These are phyloP conservation scores for Xylogone sp. DNA, from an alignment of 2,329 filamentous ascomycete species.

Conservation along the genomic window DNA sequence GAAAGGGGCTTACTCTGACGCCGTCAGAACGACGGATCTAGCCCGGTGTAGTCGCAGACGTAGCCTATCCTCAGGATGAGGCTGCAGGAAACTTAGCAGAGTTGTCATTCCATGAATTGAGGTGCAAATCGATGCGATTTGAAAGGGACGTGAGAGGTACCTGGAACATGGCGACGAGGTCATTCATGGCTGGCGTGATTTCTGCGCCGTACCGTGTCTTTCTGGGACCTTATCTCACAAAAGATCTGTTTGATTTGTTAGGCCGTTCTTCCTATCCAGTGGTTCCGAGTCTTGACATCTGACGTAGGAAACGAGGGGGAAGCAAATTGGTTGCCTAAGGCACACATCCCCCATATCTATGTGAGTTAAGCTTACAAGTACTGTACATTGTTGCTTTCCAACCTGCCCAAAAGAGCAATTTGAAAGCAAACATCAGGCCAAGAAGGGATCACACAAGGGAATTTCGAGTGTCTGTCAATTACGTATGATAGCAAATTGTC, in stretches of 20 bases:
- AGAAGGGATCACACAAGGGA: no score
- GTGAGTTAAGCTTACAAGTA: no score
- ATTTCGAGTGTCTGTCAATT: no score
- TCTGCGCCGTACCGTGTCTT: neutral
- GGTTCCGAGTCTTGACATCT: no score
- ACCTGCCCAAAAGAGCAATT: no score
- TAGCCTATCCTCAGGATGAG: slow-evolving; percentile 69
- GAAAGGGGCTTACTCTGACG: slow-evolving; percentile 51
- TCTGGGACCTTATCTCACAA: neutral
- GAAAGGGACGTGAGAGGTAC: neutral
- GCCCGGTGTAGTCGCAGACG: slow-evolving; percentile 80
- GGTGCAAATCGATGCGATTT: neutral
- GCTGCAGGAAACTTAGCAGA: slow-evolving; percentile 35
- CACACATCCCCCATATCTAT: no score
- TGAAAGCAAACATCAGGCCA: no score
- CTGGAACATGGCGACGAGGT: neutral
- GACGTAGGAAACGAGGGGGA: no score
- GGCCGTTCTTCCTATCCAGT: no score
- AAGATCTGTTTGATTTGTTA: neutral
- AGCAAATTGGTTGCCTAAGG: no score
- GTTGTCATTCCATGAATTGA: neutral
- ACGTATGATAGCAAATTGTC: no score
- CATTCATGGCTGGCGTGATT: neutral
- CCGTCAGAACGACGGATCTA: slow-evolving; percentile 75
- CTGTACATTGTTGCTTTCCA: no score